phyloP scores from a whole-genome alignment of 1,284 basidiomycete species.

The Schizophyllum amplum region DNA sequence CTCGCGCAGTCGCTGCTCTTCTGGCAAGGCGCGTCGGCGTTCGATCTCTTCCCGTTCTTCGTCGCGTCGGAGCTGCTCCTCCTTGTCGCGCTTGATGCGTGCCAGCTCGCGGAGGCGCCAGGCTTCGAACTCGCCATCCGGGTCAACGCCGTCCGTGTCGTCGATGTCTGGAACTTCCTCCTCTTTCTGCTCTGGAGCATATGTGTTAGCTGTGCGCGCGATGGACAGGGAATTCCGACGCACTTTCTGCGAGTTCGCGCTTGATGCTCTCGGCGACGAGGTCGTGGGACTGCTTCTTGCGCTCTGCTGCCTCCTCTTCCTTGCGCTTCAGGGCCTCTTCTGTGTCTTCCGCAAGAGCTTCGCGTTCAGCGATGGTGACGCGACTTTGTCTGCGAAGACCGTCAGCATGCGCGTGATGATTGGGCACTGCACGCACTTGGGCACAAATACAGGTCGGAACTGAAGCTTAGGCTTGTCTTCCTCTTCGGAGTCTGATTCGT shows the following conservation, averaged over 20 bases:
- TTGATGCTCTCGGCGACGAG: conserved; percentile 84
- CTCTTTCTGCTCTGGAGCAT: conserved; percentile 70
- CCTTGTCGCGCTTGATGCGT: conserved; percentile 87
- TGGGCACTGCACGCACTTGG: conserved; percentile 54
- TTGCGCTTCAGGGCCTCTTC: conserved; percentile 60
- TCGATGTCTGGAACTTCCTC: conserved; percentile 82
- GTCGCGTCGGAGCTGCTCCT: conserved; percentile 71
- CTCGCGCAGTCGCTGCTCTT: conserved; percentile 84
- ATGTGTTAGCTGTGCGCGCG: conserved; percentile 5
- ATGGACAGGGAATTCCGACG: conserved; percentile 18
- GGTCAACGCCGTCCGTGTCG: conserved; percentile 92
- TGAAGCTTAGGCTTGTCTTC: conserved; percentile 56
- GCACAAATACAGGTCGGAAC: conserved; percentile 86
- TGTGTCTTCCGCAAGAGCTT: conserved; percentile 55
- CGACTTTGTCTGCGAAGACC: conserved; percentile 52
- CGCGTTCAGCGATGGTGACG: conserved; percentile 56
- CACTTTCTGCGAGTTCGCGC: conserved; percentile 79
- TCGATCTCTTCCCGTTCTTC: conserved; percentile 88
- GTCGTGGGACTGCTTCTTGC: conserved; percentile 74
- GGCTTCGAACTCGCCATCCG: conserved; percentile 87
- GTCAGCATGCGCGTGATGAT: conserved; percentile 3
- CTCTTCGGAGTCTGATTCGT: conserved; percentile 64
- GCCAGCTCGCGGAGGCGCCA: conserved; percentile 92
- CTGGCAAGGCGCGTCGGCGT: conserved; percentile 82
- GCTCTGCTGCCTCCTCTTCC: conserved; percentile 63